These are phyloP conservation scores for Poa annua DNA, from an alignment of 176 grass and related monocot species.

Conservation along the genomic window DNA sequence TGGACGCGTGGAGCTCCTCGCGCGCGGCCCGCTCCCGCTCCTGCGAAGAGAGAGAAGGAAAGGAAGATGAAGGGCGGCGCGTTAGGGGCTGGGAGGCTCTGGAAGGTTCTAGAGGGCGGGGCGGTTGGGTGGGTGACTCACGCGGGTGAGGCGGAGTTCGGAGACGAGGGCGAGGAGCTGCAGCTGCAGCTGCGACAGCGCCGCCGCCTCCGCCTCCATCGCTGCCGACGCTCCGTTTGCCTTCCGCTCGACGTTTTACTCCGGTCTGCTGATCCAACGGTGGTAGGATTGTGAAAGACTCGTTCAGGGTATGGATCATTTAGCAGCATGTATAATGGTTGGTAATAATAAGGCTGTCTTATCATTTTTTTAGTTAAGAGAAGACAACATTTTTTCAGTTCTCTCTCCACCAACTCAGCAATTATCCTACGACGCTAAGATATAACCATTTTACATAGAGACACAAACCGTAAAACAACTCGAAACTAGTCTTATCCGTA, in stretches of 20 bases:
- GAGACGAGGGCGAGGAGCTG: constrained; percentile 68
- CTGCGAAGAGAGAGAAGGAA: constrained; percentile 38
- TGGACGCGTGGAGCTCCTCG: constrained; percentile 48
- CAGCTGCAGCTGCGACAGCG: constrained; percentile 75
- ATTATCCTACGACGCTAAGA: too few relatives aligned
- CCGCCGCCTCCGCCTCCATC: constrained; percentile 64
- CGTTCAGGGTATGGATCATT: too few relatives aligned
- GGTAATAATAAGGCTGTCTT: too few relatives aligned
- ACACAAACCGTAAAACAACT: too few relatives aligned
- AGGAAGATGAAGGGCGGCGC: neutral
- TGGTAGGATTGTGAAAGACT: too few relatives aligned
- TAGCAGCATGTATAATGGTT: too few relatives aligned
- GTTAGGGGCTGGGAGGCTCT: neutral
- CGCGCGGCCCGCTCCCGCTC: constrained; percentile 68
- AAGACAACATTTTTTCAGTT: too few relatives aligned
- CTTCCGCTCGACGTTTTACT: neutral
- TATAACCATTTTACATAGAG: too few relatives aligned
- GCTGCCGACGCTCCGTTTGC: neutral
- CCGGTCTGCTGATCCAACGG: constrained; percentile 22
- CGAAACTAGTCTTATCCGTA: too few relatives aligned
- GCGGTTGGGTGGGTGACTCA: constrained; percentile 20
- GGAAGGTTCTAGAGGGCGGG: neutral
- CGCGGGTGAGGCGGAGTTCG: constrained; percentile 52
- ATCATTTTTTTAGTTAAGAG: too few relatives aligned
- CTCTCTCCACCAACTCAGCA: too few relatives aligned